Evolutionary conservation across 805 yeast species (phyloP).

Genomic region (Debaryomyces tyrocola): DNA sequence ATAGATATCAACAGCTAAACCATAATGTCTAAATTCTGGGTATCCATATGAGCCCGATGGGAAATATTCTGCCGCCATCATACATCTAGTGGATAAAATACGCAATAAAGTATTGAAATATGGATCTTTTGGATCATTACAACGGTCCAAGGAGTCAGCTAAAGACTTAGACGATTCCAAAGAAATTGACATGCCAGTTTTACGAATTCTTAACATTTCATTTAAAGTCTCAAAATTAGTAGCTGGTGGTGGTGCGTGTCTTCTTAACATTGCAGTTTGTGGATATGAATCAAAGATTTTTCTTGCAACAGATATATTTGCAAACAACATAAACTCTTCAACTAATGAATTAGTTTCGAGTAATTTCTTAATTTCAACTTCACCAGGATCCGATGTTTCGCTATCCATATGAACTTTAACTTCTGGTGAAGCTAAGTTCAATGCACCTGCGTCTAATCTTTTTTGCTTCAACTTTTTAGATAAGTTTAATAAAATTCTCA

Average conservation of each 20-base stretch:
- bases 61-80: conserved; percentile 99
- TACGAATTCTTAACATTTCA: conserved; percentile 82
- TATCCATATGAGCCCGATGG: conserved; percentile 87
- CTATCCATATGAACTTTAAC: conserved; percentile 96
- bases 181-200: conserved; percentile 66
- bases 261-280: conserved; percentile 96
- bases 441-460: conserved; percentile 92
- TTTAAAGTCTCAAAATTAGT: conserved; percentile 87
- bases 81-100: conserved; percentile 96
- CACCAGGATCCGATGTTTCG: conserved; percentile 95
- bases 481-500: conserved; percentile 76
- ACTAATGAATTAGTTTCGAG: conserved; percentile 93
- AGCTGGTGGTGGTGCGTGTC: conserved; percentile 97
- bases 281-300: conserved; percentile 92
- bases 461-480: conserved; percentile 83
- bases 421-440: conserved; percentile 96
- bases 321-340: conserved; percentile 97
- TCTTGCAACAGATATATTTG: conserved; percentile 93
- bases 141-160: conserved; percentile 90
- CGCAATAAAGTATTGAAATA: conserved; percentile 91
- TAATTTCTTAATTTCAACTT: conserved; percentile 85
- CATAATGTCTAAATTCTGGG: conserved; percentile 93
- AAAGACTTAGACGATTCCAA: conserved; percentile 85
- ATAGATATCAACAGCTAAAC: conserved; percentile 94
- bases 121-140: conserved; percentile 79